Evolutionary conservation across 495 filamentous ascomycete species (phyloP).

Genomic region (Lophiotrema nucula): DNA sequence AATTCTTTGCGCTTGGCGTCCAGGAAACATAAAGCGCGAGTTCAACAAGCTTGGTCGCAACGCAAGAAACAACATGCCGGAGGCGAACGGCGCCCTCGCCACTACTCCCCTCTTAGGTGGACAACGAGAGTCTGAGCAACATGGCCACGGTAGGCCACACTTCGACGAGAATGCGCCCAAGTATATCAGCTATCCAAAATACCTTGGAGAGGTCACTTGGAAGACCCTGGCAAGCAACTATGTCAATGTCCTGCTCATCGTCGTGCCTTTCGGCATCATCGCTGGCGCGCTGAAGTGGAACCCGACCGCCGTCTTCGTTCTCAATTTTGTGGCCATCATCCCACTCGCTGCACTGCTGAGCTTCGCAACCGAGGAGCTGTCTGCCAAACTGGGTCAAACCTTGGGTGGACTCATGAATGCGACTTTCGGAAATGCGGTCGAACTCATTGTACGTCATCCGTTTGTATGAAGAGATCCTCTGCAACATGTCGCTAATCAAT

Average conservation of each 20-base stretch:
- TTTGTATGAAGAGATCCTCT: no score
- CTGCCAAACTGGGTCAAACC: conserved; percentile 79
- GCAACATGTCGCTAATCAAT: no score
- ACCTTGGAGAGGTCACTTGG: conserved; percentile 52
- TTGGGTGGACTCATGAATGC: conserved; percentile 92
- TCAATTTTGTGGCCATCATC: conserved; percentile 96
- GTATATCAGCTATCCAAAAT: conserved; percentile 59
- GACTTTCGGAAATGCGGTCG: conserved; percentile 97
- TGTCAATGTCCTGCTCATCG: conserved; percentile 82
- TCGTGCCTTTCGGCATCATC: conserved; percentile 86
- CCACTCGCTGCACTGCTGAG: conserved; percentile 89
- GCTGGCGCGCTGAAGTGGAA: conserved; percentile 71
- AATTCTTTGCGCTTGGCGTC: conserved; percentile 25
- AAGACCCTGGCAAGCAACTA: conserved; percentile 63
- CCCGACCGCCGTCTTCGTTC: conserved; percentile 72
- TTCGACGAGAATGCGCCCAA: no score
- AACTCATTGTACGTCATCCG: conserved; percentile 83
- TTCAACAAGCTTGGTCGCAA: conserved; percentile 22
- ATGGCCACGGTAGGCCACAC: no score
- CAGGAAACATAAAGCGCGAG: conserved; percentile 23
- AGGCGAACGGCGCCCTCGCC: background rate
- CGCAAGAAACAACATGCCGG: background rate
- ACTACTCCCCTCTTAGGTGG: no score
- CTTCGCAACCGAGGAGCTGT: conserved; percentile 93
- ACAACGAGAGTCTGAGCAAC: no score